Conservation (phyloP, 306 rosid species). For the Vicia faba region DNA sequence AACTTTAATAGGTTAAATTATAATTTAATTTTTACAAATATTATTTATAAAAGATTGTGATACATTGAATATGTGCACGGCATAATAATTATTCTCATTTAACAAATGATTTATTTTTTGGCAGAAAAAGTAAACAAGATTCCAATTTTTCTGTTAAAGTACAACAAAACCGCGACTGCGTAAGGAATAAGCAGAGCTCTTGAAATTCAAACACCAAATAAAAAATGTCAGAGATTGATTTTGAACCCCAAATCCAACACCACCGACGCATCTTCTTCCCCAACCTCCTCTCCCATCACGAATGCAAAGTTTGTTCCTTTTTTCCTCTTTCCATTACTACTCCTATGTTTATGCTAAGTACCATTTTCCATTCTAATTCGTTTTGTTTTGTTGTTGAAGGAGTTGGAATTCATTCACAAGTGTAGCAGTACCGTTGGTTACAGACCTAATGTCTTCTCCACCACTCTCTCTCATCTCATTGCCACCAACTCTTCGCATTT, state of each 20-base stretch:
- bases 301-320: constrained; percentile 51
- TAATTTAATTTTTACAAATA: too few species aligned
- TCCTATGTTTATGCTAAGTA: too few species aligned
- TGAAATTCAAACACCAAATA: not conserved
- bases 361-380: not conserved
- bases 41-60: too few species aligned
- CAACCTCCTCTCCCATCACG: constrained; percentile 46
- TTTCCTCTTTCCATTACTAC: not conserved
- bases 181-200: not conserved
- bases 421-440: constrained; percentile 87
- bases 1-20: too few species aligned
- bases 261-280: constrained; percentile 57
- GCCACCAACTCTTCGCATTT: constrained; percentile 74
- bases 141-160: too few species aligned
- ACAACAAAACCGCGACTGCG: too few species aligned
- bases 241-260: constrained; percentile 6
- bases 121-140: too few species aligned
- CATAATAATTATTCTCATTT: too few species aligned
- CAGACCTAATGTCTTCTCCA: constrained; percentile 82
- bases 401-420: constrained; percentile 88
- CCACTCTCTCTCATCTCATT: constrained; percentile 83
- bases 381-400: constrained; percentile 35
- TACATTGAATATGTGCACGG: too few species aligned
- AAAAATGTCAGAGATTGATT: constrained; percentile 36
- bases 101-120: too few species aligned